Conservation (phyloP, 176 grass and related monocot species). For the Musa schizocarpa region DNA sequence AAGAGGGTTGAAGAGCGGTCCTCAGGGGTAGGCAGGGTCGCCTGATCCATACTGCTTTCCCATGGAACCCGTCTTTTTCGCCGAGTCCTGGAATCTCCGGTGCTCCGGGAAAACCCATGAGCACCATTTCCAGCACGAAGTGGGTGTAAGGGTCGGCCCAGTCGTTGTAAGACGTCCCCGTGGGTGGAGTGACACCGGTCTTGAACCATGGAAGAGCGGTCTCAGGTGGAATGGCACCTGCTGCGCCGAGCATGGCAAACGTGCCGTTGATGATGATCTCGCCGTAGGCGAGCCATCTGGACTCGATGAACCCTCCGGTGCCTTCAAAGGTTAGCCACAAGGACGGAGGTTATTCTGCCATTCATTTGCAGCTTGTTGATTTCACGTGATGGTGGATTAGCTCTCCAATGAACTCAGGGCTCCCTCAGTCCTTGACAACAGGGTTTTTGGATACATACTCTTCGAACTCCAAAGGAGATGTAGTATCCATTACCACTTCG, state of each 20-base stretch:
- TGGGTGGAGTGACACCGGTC: constrained; percentile 73
- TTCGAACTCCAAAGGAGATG: too few relatives aligned
- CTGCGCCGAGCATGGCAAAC: constrained; percentile 74
- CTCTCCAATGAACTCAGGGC: too few relatives aligned
- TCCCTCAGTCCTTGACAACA: too few relatives aligned
- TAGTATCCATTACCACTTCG: too few relatives aligned
- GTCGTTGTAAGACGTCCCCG: constrained; percentile 64
- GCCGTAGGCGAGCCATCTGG: constrained; percentile 80
- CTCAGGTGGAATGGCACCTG: constrained; percentile 50
- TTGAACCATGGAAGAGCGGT: constrained; percentile 91
- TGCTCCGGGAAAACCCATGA: constrained; percentile 92
- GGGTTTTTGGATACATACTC: too few relatives aligned
- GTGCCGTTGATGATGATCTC: constrained; percentile 78
- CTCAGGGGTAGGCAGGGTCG: constrained; percentile 65
- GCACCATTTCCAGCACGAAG: constrained; percentile 80
- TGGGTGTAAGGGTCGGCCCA: constrained; percentile 94
- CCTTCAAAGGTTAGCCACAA: constrained; percentile 29
- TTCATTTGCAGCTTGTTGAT: too few relatives aligned
- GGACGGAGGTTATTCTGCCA: too few relatives aligned
- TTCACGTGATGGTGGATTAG: too few relatives aligned
- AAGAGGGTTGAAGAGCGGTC: constrained; percentile 78
- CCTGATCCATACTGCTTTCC: constrained; percentile 79
- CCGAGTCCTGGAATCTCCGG: constrained; percentile 90
- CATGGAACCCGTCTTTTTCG: constrained; percentile 67
- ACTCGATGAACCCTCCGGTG: constrained; percentile 92